phyloP scores from a whole-genome alignment of 2,329 filamentous ascomycete species.

The Trichoderma gracile region DNA sequence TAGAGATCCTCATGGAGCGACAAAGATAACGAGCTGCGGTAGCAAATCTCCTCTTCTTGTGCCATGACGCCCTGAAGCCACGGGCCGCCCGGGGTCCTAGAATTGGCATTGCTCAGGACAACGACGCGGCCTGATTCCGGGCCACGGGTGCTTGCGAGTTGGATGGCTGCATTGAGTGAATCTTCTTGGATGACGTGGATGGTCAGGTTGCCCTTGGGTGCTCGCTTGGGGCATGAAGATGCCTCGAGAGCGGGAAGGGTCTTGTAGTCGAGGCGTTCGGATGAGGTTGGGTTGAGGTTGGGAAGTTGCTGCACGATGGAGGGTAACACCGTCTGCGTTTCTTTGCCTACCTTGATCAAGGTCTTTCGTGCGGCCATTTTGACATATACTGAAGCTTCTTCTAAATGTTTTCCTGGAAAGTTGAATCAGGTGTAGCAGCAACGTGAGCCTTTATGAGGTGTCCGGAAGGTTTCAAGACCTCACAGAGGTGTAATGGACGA shows the following conservation, averaged over 20 bases:
- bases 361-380: constrained; percentile 27
- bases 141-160: constrained; percentile 35
- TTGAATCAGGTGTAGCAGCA: not conserved
- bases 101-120: constrained; percentile 67
- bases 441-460: not conserved
- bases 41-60: constrained; percentile 70
- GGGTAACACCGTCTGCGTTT: constrained; percentile 51
- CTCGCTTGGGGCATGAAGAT: constrained; percentile 46
- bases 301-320: constrained; percentile 49
- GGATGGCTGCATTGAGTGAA: constrained; percentile 57
- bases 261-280: constrained; percentile 42
- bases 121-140: constrained; percentile 46
- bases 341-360: constrained; percentile 46
- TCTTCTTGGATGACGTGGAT: constrained; percentile 59
- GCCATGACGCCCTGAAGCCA: constrained; percentile 63
- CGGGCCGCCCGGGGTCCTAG: constrained; percentile 59
- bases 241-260: constrained; percentile 43
- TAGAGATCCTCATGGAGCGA: constrained; percentile 53
- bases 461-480: not conserved
- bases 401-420: not conserved
- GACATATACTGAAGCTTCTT: not conserved
- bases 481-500: too few species aligned
- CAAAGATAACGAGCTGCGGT: constrained; percentile 56
- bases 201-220: constrained; percentile 33
- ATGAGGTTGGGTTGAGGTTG: constrained; percentile 39